Conservation (phyloP, 371 early-diverging fungal genomes). For the Apophysomyces trapeziformis region DNA sequence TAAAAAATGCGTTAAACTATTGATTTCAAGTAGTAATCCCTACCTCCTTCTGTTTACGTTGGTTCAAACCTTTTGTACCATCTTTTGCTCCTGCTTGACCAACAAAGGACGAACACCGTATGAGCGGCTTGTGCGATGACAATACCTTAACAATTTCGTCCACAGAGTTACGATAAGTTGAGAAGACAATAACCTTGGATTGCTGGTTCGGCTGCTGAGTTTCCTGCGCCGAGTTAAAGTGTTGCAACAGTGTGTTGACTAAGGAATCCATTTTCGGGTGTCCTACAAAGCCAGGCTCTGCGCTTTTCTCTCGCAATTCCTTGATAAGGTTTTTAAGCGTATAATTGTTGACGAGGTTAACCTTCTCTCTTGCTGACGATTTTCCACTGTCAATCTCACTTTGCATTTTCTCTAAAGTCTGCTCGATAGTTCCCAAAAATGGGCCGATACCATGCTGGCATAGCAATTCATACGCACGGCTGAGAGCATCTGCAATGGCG, state of each 20-base stretch:
- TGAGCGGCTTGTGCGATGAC: slow-evolving; percentile 65
- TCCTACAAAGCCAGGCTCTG: slow-evolving; percentile 58
- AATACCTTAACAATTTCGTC: slow-evolving; percentile 80
- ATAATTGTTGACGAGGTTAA: slow-evolving; percentile 19
- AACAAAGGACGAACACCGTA: slow-evolving; percentile 78
- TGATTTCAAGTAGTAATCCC: neutral
- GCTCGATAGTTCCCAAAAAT: slow-evolving; percentile 55
- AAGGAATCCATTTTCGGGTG: slow-evolving; percentile 87
- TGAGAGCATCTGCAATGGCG: slow-evolving; percentile 39
- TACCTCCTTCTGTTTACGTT: slow-evolving; percentile 85
- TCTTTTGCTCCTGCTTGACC: slow-evolving; percentile 76
- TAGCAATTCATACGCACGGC: slow-evolving; percentile 60
- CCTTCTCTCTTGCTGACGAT: slow-evolving; percentile 22
- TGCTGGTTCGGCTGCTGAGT: slow-evolving; percentile 15
- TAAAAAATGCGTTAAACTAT: neutral
- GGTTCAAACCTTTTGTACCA: slow-evolving; percentile 73
- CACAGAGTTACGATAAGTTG: slow-evolving; percentile 86
- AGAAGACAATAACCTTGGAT: slow-evolving; percentile 89
- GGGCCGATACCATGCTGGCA: slow-evolving; percentile 66
- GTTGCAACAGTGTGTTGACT: slow-evolving; percentile 65
- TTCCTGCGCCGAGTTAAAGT: slow-evolving; percentile 50
- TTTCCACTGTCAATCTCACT: slow-evolving; percentile 27
- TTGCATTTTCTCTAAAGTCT: slow-evolving; percentile 12
- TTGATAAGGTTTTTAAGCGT: slow-evolving; percentile 23
- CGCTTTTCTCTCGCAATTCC: slow-evolving; percentile 23